Evolutionary conservation across 202 grass and related monocot genomes (phyloP).

Genomic region (Brachypodium distachyon): DNA sequence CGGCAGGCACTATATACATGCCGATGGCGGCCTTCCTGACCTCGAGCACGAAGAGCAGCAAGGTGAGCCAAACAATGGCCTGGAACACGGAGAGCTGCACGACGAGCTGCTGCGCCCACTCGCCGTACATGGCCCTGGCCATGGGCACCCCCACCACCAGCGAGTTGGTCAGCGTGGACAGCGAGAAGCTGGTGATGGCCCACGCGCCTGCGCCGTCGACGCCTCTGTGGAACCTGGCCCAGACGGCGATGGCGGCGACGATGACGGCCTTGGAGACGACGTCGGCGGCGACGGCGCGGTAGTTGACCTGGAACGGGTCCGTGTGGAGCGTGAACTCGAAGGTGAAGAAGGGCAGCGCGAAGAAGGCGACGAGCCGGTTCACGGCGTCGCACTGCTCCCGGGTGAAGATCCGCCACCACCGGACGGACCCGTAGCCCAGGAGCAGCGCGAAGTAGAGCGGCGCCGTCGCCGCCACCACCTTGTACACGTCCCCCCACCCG

Average conservation of each 20-base stretch:
- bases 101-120: slow-evolving; percentile 83
- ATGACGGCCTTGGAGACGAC: slow-evolving; percentile 69
- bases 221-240: slow-evolving; percentile 37
- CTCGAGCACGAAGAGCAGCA: slow-evolving; percentile 83
- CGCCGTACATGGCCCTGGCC: slow-evolving; percentile 76
- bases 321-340: slow-evolving; percentile 90
- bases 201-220: slow-evolving; percentile 32
- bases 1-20: slow-evolving; percentile 44
- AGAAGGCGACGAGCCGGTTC: slow-evolving; percentile 85
- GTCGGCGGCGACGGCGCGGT: slow-evolving; percentile 78
- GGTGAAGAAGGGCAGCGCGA: slow-evolving; percentile 87
- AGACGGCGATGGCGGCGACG: slow-evolving; percentile 44
- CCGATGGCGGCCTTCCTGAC: slow-evolving; percentile 54
- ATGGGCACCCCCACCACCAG: slow-evolving; percentile 87
- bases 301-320: slow-evolving; percentile 86
- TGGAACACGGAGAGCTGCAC: slow-evolving; percentile 92
- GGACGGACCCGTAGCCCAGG: slow-evolving; percentile 70
- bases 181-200: slow-evolving; percentile 79
- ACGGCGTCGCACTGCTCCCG: slow-evolving; percentile 81
- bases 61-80: slow-evolving; percentile 59
- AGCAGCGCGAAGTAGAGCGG: slow-evolving; percentile 85
- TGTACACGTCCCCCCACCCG: slow-evolving; percentile 61
- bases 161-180: slow-evolving; percentile 71
- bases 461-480: slow-evolving; percentile 65
- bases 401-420: slow-evolving; percentile 87